A percentile compares a stretch with the other conserved stretches of the same genome.
Conservation (phyloP, 495 filamentous ascomycete genomes). For the Neurospora sp. region DNA sequence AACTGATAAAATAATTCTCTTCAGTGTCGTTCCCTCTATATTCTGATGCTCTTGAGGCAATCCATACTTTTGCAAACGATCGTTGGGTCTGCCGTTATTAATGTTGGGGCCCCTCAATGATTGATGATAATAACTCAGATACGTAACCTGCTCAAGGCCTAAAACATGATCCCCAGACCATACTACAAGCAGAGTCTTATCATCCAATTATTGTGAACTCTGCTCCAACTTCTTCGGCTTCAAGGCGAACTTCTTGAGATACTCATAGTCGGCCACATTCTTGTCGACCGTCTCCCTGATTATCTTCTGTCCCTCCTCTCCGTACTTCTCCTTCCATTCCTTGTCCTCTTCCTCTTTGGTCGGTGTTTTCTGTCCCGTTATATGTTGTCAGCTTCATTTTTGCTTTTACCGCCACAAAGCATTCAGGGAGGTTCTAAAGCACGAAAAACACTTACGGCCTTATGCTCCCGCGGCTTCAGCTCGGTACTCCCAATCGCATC, state of each 20-base stretch:
- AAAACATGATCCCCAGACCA: not conserved
- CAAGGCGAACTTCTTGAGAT: slow-evolving; percentile 81
- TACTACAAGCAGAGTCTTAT: not conserved
- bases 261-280: slow-evolving; percentile 80
- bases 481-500: slow-evolving; percentile 75
- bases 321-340: slow-evolving; percentile 77
- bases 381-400: not conserved
- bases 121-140: not conserved
- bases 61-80: not conserved
- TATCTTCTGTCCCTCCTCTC: slow-evolving; percentile 60
- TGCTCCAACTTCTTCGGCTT: slow-evolving; percentile 2
- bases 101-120: not conserved
- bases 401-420: not conserved
- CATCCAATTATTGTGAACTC: not conserved
- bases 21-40: not conserved
- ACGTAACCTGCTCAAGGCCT: not conserved
- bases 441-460: slow-evolving; percentile 47
- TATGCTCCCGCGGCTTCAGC: slow-evolving; percentile 50
- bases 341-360: slow-evolving; percentile 54
- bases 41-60: not conserved
- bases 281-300: slow-evolving; percentile 69
- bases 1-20: not conserved
- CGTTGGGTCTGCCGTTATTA: not conserved
- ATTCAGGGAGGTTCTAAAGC: not conserved
- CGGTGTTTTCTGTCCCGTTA: slow-evolving; percentile 21